Base-by-base conservation (phyloP, 2,329 filamentous ascomycete species). In the Cryphonectria nitschkei region DNA sequence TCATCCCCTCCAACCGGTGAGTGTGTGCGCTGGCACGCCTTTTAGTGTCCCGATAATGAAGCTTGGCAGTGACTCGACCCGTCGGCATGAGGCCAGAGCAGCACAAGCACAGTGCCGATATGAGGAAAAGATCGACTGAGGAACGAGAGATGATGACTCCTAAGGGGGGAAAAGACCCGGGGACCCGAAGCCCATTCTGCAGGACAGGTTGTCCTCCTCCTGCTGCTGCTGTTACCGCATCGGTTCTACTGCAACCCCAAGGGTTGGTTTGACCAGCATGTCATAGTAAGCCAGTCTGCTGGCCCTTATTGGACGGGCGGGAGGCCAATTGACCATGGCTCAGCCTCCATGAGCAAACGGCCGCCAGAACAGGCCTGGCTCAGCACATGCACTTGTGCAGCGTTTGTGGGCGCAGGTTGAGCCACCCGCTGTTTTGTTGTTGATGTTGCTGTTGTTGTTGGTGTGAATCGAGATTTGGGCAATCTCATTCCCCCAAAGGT, bases 281-380 rank as follows among this genome's bases (percentile, higher is more conserved):
- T 14, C 60, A 13, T 37, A 32, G 26, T 46, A 43, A 54, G 39
- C 32, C 41, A 29, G 22, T 46, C 2, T 22, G 22, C 50, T 37
- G 39, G 4, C 26, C n/a, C 65, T 67, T 22, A 62, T 68, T 68
- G 67, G 58, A 32, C 29, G 63, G 63, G 41, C 9, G n/a, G 39
- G 26, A 19, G 54, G 39, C 16, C 43, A 19, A 22, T 26, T 29
- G 64, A n/a, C 64, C 50, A 39, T 29, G 50, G 34, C 64, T 56
- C 50, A 66, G 63, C 63, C 64, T 39, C 56, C 26, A 62, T 7
- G 32, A 5, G 39, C 11, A 16, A 41, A 26, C 16, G 67, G 67
- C n/a, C 58, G 32, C 58, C 32, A 54, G n/a, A 63, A 63, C 8
- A 13, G 67, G 67, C 67, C 67, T 68, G 56, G 67, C 67, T 68